Percentiles rank a stretch among this genome's conserved stretches.
phyloP scores from a whole-genome alignment of 78 protist species.

The Dictyostelium brefeldianum region DNA sequence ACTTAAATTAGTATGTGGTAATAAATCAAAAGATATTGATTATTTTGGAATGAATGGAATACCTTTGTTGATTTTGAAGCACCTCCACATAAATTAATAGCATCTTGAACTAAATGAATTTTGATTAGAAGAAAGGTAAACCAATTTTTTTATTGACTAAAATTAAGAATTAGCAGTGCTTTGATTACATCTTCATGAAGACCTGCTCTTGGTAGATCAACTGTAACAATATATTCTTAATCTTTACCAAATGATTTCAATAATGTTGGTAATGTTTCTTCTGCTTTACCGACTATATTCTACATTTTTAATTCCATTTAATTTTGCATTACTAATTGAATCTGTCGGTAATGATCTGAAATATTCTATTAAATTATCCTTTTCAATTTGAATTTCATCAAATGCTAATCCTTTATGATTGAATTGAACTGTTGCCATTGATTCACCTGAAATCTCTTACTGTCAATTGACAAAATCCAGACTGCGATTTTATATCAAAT shows the following conservation, averaged over 20 bases:
- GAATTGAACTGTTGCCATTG: constrained; percentile 76
- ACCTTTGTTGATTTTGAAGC: constrained; percentile 45
- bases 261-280: constrained; percentile 63
- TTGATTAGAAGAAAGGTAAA: constrained; percentile 91
- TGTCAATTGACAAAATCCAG: constrained; percentile 79
- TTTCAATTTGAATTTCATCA: constrained; percentile 19
- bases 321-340: constrained; percentile 88
- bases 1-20: constrained; percentile 92
- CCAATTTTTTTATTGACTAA: constrained; percentile 54
- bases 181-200: constrained; percentile 83
- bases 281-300: constrained; percentile 84
- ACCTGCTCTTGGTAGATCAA: constrained; percentile 90
- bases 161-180: constrained; percentile 79
- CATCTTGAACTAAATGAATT: constrained; percentile 63
- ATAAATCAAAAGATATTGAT: constrained; percentile 89
- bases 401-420: constrained; percentile 8
- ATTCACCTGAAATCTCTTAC: constrained; percentile 80
- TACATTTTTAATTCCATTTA: constrained; percentile 83
- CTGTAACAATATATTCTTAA: constrained; percentile 39
- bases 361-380: background rate
- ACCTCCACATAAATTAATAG: constrained; percentile 79
- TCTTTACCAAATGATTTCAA: background rate
- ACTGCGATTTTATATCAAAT: constrained; percentile 56
- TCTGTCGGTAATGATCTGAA: constrained; percentile 53
- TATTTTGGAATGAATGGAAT: constrained; percentile 83